Evolutionary conservation across 805 yeast species (phyloP).

Genomic region (Wickerhamomyces queroliae): DNA sequence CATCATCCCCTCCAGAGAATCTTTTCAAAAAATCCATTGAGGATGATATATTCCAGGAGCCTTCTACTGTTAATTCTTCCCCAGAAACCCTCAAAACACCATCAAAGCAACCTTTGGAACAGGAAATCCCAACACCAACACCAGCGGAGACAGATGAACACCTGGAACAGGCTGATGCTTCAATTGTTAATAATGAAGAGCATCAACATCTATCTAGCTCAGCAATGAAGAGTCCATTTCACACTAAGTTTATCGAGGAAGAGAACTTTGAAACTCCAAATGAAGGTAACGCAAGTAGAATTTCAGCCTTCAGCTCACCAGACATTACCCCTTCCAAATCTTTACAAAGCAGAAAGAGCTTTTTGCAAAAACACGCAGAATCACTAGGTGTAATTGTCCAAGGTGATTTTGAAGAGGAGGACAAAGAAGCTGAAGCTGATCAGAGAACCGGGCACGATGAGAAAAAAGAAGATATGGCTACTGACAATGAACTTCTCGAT

Average conservation of each 20-base stretch:
- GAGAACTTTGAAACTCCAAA: constrained; percentile 7
- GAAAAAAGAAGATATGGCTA: constrained; percentile 1
- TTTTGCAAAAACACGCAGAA: neutral
- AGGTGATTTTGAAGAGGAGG: neutral
- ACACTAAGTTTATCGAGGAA: neutral
- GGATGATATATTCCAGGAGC: too few species aligned
- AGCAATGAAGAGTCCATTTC: neutral
- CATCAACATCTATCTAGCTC: too few species aligned
- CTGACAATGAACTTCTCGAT: constrained; percentile 2
- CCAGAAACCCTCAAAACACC: too few species aligned
- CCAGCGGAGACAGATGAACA: too few species aligned
- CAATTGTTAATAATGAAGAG: too few species aligned
- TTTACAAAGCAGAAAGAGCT: neutral
- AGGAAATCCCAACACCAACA: too few species aligned
- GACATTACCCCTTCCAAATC: constrained; percentile 9
- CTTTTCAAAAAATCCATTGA: neutral
- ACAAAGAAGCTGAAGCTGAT: neutral
- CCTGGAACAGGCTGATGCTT: too few species aligned
- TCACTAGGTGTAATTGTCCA: neutral
- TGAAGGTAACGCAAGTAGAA: constrained; percentile 9
- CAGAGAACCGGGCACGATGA: neutral
- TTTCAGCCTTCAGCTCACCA: constrained; percentile 7
- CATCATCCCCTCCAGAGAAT: constrained; percentile 9
- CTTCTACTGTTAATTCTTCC: too few species aligned
- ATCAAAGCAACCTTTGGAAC: too few species aligned